phyloP scores from a whole-genome alignment of 108 stramenopile genomes.

The Cyclotella distinguenda region DNA sequence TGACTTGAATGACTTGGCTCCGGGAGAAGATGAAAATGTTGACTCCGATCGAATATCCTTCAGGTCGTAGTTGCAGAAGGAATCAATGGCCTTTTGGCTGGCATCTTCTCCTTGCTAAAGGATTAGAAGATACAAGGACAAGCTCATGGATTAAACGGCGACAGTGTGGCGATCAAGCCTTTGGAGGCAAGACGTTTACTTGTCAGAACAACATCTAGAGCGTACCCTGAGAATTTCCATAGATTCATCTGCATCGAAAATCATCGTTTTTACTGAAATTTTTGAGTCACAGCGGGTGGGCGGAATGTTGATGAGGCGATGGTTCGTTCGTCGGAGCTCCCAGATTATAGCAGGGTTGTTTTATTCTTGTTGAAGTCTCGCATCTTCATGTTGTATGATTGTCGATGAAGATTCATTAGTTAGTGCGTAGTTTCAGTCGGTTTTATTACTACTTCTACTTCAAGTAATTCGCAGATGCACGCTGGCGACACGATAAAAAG shows the following conservation, averaged over 20 bases:
- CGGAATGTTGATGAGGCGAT: too few relatives aligned
- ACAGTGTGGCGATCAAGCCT: neutral
- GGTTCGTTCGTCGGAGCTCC: too few relatives aligned
- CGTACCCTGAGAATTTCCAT: slow-evolving; percentile 14
- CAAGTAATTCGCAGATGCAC: too few relatives aligned
- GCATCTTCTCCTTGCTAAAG: slow-evolving; percentile 22
- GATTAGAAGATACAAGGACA: slow-evolving; percentile 1
- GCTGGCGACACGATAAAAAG: too few relatives aligned
- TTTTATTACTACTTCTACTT: too few relatives aligned
- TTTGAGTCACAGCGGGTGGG: neutral
- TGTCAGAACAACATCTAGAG: neutral
- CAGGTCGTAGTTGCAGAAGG: slow-evolving; percentile 24
- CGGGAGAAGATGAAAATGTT: neutral
- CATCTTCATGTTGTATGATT: too few relatives aligned
- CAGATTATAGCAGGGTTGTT: too few relatives aligned
- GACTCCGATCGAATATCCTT: neutral
- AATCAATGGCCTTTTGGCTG: slow-evolving; percentile 19
- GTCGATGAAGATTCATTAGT: too few relatives aligned
- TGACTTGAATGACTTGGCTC: neutral
- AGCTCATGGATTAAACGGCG: neutral
- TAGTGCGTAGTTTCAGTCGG: too few relatives aligned
- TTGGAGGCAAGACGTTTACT: neutral
- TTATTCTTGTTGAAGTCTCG: too few relatives aligned
- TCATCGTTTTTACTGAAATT: slow-evolving; percentile 1
- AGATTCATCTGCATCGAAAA: slow-evolving; percentile 9